Evolutionary conservation across 2,329 filamentous ascomycete species (phyloP), one percentile per base, ranked within the genome.

Genomic region (Malbranchea cinnamomea): DNA sequence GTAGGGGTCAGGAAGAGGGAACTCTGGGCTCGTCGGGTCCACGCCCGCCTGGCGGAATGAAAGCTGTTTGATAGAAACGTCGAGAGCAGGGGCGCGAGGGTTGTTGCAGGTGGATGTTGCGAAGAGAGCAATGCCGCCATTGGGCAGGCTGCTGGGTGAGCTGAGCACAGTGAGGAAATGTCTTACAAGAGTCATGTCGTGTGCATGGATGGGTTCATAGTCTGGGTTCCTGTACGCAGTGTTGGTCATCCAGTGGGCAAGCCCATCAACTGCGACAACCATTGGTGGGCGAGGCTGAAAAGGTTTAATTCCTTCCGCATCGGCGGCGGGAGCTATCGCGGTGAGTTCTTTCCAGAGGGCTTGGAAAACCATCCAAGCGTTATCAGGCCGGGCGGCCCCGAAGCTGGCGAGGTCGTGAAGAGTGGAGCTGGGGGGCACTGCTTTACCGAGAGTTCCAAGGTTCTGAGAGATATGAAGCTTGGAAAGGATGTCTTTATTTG

Each of bases 321-420:
- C 58, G 12, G 50, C 36, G 3, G 63, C 45, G 36, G 62, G 23
- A 39, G 57, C 37, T 1, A 64, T 63, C 9, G 60, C 56, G 3
- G 64, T 70, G 28, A 95, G 71, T 56, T 95, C 87, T 17, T 66
- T 56, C 81, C 81, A 89, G 29, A 94, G 63, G 7, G 81, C 78
- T 41, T 74, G 61, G 60, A 92, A 87, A 31, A 85, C 71, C 6
- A 74, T 65, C 78, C 79, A 91, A 23, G 85, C 76, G 40, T 74
- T 60, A 36, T 89, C 81, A 19, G 75, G 64, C 44, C 92, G 82
- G 45, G 72, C 71, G 40, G 76, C 72, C 26, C 76, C 78, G 37
- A 75, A 51, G 28, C 70, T 69, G 44, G 72, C 70, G 32, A 94
- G 68, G 30, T 76, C 68, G 38, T 70, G 64, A 14, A 94, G 69